A percentile compares a stretch with the other conserved stretches of the same genome.
These are phyloP conservation scores for Lactarius hatsudake DNA, from an alignment of 768 basidiomycete species.

Conservation along the genomic window DNA sequence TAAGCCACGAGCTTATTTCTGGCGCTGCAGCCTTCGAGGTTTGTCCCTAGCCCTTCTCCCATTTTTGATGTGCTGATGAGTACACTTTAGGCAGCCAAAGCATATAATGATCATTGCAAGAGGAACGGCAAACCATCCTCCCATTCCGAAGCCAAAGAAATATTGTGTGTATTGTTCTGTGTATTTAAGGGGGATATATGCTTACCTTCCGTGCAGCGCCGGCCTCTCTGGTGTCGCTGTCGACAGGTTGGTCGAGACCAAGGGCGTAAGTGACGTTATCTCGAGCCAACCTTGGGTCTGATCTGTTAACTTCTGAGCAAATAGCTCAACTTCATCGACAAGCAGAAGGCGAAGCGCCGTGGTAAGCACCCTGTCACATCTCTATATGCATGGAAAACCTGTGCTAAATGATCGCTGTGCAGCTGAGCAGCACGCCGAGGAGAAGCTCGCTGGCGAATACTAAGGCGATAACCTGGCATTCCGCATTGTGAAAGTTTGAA, in stretches of 20 bases:
- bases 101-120: constrained; percentile 53
- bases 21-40: constrained; percentile 67
- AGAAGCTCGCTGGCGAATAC: neutral
- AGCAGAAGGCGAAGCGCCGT: constrained; percentile 40
- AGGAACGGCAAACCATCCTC: constrained; percentile 46
- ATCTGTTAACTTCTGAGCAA: constrained; percentile 4
- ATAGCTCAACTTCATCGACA: constrained; percentile 47
- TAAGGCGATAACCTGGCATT: neutral
- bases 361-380: constrained; percentile 30
- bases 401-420: neutral
- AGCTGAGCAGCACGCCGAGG: neutral
- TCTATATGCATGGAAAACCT: neutral
- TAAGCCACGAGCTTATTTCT: constrained; percentile 67
- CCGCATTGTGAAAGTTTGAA: neutral
- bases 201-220: constrained; percentile 40
- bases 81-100: constrained; percentile 54
- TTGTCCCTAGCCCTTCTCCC: neutral
- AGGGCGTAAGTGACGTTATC: constrained; percentile 41
- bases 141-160: constrained; percentile 59
- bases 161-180: constrained; percentile 36
- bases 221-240: constrained; percentile 55
- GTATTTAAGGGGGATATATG: constrained; percentile 2
- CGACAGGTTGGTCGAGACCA: constrained; percentile 54
- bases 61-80: neutral
- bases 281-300: neutral